phyloP scores from a whole-genome alignment of 371 early-diverging fungal genomes.

The Apophysomyces trapeziformis region DNA sequence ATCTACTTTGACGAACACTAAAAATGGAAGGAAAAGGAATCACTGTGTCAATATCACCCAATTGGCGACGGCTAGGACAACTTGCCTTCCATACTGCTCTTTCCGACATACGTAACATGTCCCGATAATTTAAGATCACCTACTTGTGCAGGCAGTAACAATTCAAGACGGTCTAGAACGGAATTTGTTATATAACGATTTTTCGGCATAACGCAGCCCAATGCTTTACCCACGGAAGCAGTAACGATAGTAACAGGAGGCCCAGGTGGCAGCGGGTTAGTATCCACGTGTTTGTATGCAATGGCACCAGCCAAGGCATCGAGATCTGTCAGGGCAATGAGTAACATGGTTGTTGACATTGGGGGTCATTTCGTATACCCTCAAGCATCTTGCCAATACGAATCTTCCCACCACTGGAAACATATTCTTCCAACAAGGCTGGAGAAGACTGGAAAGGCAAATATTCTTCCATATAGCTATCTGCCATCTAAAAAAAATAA shows the following conservation, averaged over 20 bases:
- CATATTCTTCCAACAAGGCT: conserved; percentile 78
- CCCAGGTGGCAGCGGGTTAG: conserved; percentile 51
- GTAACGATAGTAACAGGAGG: conserved; percentile 82
- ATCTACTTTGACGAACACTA: conserved; percentile 74
- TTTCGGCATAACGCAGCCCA: neutral
- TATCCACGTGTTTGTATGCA: conserved; percentile 77
- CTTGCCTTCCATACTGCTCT: conserved; percentile 85
- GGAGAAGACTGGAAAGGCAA: conserved; percentile 82
- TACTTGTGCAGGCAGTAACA: conserved; percentile 66
- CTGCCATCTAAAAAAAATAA: conserved; percentile 53
- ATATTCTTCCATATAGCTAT: conserved; percentile 80
- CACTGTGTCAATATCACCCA: too few species aligned
- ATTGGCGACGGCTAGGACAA: neutral
- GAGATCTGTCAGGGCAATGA: conserved; percentile 45
- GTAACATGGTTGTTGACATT: neutral
- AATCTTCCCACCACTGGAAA: conserved; percentile 72
- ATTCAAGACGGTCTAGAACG: conserved; percentile 72
- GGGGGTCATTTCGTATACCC: conserved; percentile 22
- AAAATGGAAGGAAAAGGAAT: neutral
- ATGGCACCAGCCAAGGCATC: conserved; percentile 86
- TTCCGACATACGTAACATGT: conserved; percentile 84
- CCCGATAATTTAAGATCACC: conserved; percentile 82
- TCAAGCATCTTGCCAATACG: conserved; percentile 70
- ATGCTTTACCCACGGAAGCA: conserved; percentile 71
- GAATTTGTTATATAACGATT: neutral